phyloP scores from a whole-genome alignment of 768 basidiomycete genomes.

The Boletellus sp. region DNA sequence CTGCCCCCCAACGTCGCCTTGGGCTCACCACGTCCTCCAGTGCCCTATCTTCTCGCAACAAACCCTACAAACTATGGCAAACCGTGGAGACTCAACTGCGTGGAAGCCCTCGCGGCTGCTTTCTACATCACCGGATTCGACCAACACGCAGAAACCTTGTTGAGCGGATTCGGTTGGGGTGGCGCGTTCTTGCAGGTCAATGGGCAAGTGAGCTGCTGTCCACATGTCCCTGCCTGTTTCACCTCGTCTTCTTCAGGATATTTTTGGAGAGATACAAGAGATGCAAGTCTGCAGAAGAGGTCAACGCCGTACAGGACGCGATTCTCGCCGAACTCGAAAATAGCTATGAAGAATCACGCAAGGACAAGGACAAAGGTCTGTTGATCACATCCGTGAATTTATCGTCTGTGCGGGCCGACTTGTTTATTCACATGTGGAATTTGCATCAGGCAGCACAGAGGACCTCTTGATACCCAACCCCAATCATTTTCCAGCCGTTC shows the following conservation, averaged over 20 bases:
- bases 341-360: conserved; percentile 55
- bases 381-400: neutral
- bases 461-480: conserved; percentile 70
- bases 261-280: conserved; percentile 74
- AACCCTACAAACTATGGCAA: conserved; percentile 99
- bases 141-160: conserved; percentile 69
- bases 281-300: conserved; percentile 60
- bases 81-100: conserved; percentile 94
- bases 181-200: conserved; percentile 86
- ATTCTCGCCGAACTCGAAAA: conserved; percentile 69
- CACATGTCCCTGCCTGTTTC: neutral
- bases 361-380: conserved; percentile 42
- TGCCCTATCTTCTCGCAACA: conserved; percentile 91
- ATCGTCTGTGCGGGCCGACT: neutral
- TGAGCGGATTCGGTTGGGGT: conserved; percentile 90
- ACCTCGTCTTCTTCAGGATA: conserved; percentile 5
- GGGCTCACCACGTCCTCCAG: conserved; percentile 39
- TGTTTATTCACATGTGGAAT: conserved; percentile 4
- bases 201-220: conserved; percentile 37
- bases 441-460: conserved; percentile 37
- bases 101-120: conserved; percentile 90
- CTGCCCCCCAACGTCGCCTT: neutral
- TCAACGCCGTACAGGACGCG: conserved; percentile 56
- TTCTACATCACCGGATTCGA: conserved; percentile 92
- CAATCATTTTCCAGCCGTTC: conserved; percentile 42